Percentiles rank a stretch among this genome's conserved stretches.
These are phyloP conservation scores for Yamadazyma oceani DNA, from an alignment of 1,139 yeast species.

Conservation along the genomic window DNA sequence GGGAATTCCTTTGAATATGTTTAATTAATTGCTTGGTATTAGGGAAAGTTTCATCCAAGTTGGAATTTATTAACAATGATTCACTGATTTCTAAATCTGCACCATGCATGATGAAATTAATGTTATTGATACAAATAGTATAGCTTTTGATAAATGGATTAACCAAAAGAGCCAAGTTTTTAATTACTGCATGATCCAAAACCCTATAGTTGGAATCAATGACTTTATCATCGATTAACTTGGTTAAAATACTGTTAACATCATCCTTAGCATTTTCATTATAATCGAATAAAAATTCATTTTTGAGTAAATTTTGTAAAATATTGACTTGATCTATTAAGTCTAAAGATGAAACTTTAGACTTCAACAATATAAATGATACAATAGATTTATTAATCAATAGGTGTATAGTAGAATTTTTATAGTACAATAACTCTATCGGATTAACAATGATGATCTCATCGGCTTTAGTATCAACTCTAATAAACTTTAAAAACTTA, in stretches of 20 bases:
- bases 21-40: constrained; percentile 42
- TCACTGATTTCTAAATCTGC: constrained; percentile 13
- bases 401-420: constrained; percentile 43
- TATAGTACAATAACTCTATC: constrained; percentile 46
- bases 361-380: constrained; percentile 28
- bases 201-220: constrained; percentile 24
- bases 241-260: constrained; percentile 30
- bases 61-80: constrained; percentile 24
- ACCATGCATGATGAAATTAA: constrained; percentile 15
- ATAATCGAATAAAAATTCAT: constrained; percentile 48
- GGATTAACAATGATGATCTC: constrained; percentile 32
- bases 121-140: constrained; percentile 31
- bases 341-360: constrained; percentile 21
- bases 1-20: constrained; percentile 23
- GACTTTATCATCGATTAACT: constrained; percentile 21
- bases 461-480: constrained; percentile 29
- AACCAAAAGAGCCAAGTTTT: constrained; percentile 30
- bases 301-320: constrained; percentile 41
- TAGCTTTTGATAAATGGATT: constrained; percentile 44
- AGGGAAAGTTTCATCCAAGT: constrained; percentile 28
- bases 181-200: constrained; percentile 25
- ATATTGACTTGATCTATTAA: constrained; percentile 29
- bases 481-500: constrained; percentile 36
- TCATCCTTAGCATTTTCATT: constrained; percentile 33
- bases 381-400: constrained; percentile 39